These are phyloP conservation scores for Inga laurina DNA, from an alignment of 306 rosid genomes.

Conservation along the genomic window DNA sequence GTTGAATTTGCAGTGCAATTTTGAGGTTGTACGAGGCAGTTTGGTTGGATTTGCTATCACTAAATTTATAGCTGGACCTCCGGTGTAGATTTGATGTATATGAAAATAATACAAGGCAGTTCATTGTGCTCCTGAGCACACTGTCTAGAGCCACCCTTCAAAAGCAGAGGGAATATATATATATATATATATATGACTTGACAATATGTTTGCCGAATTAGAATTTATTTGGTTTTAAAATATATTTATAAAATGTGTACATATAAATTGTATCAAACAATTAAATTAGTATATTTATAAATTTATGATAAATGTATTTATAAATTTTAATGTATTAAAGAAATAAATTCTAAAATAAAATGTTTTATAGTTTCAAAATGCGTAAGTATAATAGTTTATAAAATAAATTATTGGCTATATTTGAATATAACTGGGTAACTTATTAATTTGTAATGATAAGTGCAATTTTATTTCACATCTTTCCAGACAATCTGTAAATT, in stretches of 20 bases:
- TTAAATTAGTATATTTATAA: too few relatives aligned
- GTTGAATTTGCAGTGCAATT: slow-evolving; percentile 11
- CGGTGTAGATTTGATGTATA: slow-evolving; percentile 32
- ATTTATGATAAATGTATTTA: too few relatives aligned
- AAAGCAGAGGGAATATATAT: background rate
- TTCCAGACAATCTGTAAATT: too few relatives aligned
- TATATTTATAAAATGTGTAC: background rate
- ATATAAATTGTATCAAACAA: background rate
- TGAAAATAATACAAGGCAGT: slow-evolving; percentile 9
- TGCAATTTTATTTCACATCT: too few relatives aligned
- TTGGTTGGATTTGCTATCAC: background rate
- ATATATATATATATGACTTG: too few relatives aligned
- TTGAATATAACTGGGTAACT: too few relatives aligned
- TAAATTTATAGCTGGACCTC: background rate
- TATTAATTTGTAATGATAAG: too few relatives aligned
- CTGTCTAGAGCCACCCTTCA: background rate
- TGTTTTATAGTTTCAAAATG: too few relatives aligned
- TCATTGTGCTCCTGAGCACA: background rate
- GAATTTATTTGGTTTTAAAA: too few relatives aligned
- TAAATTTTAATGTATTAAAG: background rate
- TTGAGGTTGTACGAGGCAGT: slow-evolving; percentile 5
- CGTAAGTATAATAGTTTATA: too few relatives aligned
- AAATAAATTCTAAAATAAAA: too few relatives aligned
- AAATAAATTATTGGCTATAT: too few relatives aligned
- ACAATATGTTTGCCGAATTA: background rate